A percentile compares a stretch with the other conserved stretches of the same genome.
These are phyloP conservation scores for Hypsizygus ulmarius DNA, from an alignment of 1,284 basidiomycete genomes.

Conservation along the genomic window DNA sequence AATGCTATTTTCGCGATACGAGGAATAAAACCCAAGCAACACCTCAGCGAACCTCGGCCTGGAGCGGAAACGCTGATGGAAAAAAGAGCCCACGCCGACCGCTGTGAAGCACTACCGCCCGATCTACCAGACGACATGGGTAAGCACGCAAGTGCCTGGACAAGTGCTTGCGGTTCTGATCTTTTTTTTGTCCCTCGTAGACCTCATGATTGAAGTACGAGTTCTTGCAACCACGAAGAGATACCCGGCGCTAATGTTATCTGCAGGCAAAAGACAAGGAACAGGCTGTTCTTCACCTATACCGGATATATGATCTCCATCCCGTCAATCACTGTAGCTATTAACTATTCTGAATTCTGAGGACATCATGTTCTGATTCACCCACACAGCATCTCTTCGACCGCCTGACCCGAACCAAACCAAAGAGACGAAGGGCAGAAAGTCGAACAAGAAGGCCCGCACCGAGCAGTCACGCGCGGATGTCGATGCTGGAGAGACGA, in stretches of 20 bases:
- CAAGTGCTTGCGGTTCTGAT: neutral
- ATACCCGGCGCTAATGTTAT: constrained; percentile 4
- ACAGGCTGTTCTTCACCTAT: constrained; percentile 86
- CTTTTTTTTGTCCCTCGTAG: constrained; percentile 31
- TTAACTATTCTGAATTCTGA: neutral
- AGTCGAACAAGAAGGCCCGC: constrained; percentile 41
- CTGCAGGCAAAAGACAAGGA: constrained; percentile 82
- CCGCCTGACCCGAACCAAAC: constrained; percentile 49
- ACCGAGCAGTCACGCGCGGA: constrained; percentile 20
- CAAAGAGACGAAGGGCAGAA: constrained; percentile 51
- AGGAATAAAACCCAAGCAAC: constrained; percentile 84
- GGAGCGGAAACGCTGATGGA: constrained; percentile 81
- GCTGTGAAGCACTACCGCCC: constrained; percentile 65
- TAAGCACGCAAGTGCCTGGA: constrained; percentile 23
- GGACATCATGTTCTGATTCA: neutral
- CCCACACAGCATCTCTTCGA: constrained; percentile 45
- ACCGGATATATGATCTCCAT: constrained; percentile 73
- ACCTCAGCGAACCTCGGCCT: constrained; percentile 78
- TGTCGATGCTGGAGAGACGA: neutral
- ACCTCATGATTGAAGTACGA: constrained; percentile 84
- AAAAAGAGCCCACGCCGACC: constrained; percentile 80
- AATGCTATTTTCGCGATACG: constrained; percentile 74
- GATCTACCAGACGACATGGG: constrained; percentile 70
- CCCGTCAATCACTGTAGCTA: constrained; percentile 58
- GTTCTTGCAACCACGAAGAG: constrained; percentile 23